A percentile compares a stretch with the other conserved stretches of the same genome.
phyloP scores from a whole-genome alignment of 2,329 filamentous ascomycete genomes.

The Aschersonia sp. region DNA sequence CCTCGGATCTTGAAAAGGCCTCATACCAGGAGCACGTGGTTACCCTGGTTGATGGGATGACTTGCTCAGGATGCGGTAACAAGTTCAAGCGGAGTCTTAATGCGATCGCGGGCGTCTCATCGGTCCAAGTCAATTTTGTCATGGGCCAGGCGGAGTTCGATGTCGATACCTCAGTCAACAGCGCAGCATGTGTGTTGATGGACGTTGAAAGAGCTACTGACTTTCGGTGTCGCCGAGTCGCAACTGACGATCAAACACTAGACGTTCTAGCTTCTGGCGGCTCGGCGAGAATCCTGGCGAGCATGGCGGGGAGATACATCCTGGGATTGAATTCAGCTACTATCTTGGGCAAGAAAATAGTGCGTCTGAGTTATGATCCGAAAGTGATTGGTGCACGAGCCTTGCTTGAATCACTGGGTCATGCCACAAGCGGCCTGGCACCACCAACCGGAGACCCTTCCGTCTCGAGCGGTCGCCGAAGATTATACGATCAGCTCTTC shows the following conservation, averaged over 20 bases:
- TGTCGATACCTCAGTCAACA: slow-evolving; percentile 11
- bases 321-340: slow-evolving; percentile 12
- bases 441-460: slow-evolving; percentile 17
- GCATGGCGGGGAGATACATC: slow-evolving; percentile 2
- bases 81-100: slow-evolving; percentile 16
- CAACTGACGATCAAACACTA: slow-evolving; percentile 12
- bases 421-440: slow-evolving; percentile 12
- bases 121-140: slow-evolving; percentile 21
- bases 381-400: slow-evolving; percentile 16
- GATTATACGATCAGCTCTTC: slow-evolving; percentile 16
- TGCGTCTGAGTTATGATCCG: slow-evolving; percentile 20
- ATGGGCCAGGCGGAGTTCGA: slow-evolving; percentile 20
- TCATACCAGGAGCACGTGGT: slow-evolving; percentile 11
- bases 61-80: slow-evolving; percentile 20
- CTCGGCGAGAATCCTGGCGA: slow-evolving; percentile 9
- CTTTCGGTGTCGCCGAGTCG: slow-evolving; percentile 13
- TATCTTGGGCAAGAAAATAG: slow-evolving; percentile 14
- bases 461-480: slow-evolving; percentile 13
- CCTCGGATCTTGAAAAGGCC: slow-evolving; percentile 12
- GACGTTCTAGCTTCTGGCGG: slow-evolving; percentile 12
- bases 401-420: slow-evolving; percentile 9
- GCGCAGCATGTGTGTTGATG: slow-evolving; percentile 13
- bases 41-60: slow-evolving; percentile 19
- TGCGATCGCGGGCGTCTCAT: slow-evolving; percentile 13
- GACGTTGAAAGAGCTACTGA: slow-evolving; percentile 13